These are phyloP conservation scores for Filobasidium floriforme DNA, from an alignment of 768 basidiomycete genomes.

Conservation along the genomic window DNA sequence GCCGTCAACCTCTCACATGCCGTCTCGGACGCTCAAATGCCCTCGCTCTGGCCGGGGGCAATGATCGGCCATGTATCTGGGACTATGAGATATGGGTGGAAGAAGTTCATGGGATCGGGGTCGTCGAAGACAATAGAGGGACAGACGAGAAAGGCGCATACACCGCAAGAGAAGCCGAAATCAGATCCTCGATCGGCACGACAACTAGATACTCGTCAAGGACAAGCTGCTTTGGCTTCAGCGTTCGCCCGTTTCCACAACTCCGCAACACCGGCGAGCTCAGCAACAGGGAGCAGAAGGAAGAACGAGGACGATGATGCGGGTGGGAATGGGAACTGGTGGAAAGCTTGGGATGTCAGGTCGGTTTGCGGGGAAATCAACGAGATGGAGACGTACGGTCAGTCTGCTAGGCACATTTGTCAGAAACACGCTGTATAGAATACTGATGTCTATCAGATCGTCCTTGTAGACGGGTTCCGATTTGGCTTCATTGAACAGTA, in stretches of 20 bases:
- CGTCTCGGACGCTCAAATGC: constrained; percentile 9
- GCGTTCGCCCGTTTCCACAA: neutral
- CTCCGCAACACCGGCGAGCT: neutral
- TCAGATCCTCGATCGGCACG: neutral
- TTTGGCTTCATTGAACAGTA: constrained; percentile 22
- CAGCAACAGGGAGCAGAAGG: neutral
- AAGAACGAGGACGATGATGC: neutral
- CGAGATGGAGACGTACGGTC: constrained; percentile 22
- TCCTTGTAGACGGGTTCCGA: constrained; percentile 14
- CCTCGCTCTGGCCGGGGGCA: constrained; percentile 14
- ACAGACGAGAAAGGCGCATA: neutral
- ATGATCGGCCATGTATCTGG: constrained; percentile 7
- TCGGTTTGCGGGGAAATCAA: constrained; percentile 20
- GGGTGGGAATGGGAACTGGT: constrained; percentile 13
- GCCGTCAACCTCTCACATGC: constrained; percentile 11
- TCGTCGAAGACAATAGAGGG: neutral
- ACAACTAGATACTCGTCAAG: neutral
- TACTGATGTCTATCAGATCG: neutral
- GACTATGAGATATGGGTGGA: neutral
- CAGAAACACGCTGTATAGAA: neutral
- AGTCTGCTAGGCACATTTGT: neutral
- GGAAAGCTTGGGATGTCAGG: constrained; percentile 17
- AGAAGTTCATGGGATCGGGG: constrained; percentile 1
- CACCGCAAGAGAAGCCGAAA: neutral
- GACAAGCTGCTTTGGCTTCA: neutral